Evolutionary conservation across 164 flowering plant genomes (phyloP).

Genomic region (Santalum album): DNA sequence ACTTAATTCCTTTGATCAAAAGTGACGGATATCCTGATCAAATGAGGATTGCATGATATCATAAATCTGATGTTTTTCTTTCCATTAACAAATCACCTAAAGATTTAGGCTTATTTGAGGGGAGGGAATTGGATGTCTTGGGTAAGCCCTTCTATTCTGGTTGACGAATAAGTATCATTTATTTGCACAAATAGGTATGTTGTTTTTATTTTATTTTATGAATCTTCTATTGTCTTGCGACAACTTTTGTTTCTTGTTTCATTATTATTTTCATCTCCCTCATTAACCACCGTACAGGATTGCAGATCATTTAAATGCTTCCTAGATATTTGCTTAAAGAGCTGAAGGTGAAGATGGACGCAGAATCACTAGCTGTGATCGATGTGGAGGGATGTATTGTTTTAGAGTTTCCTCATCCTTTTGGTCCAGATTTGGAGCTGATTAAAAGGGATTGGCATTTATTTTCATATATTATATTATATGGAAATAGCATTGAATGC

Average conservation of each 20-base stretch:
- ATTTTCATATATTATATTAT: conserved; percentile 11
- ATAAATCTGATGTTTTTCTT: too few species aligned
- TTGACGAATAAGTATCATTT: not conserved
- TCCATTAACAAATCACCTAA: too few species aligned
- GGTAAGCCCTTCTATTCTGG: not conserved
- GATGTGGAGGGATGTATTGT: conserved; percentile 12
- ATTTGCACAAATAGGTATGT: not conserved
- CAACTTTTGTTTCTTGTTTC: not conserved
- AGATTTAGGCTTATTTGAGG: not conserved
- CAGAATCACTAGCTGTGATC: conserved; percentile 11
- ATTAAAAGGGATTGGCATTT: conserved; percentile 12
- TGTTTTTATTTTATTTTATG: not conserved
- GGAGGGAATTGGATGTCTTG: not conserved
- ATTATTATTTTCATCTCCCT: not conserved
- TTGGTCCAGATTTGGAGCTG: conserved; percentile 1
- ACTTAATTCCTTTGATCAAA: not conserved
- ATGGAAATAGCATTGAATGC: conserved; percentile 7
- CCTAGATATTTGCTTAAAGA: conserved; percentile 13
- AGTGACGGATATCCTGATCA: not conserved
- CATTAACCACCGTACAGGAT: not conserved
- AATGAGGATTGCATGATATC: not conserved
- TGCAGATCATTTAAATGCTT: conserved; percentile 10
- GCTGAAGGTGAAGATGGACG: conserved; percentile 7
- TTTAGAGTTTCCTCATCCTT: not conserved
- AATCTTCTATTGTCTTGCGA: not conserved